Base-by-base conservation (phyloP, 305 asterid species). In the Fraxinus sp. region DNA sequence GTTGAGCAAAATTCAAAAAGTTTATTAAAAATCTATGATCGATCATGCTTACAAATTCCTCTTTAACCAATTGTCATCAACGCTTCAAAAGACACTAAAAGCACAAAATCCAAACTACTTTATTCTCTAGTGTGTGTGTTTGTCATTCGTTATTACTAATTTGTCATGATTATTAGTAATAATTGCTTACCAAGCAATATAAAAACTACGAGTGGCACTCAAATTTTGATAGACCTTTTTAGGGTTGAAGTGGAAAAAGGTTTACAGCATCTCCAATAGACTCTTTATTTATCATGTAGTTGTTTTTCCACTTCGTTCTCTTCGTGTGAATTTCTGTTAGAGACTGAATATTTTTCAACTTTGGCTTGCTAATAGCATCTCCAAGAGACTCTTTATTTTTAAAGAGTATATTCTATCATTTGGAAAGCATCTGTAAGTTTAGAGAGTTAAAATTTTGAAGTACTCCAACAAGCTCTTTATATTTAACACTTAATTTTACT, bases 51-150 rank as follows among this genome's bases (percentile, higher is more conserved):
- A 39, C 6, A 62, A 64, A 80, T 22, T 30, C 41, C 46, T 37
- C 28, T 26, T 32, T 46, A 13, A 33, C 26, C 10, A 59, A 52
- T 35, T 79, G 78, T 81, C 66, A 74, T 52, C 66, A 79, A 26
- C 57, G 68, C 82, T 66, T 62, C 81, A 59, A 79, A 84, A 71
- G 81, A 82, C 81, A 84, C 81, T 79, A 80, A 84, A 88, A 81
- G 83, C 83, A 85, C 84, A 87, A 81, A 80, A 88, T 84, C 85
- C 73, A 84, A 86, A 20, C 80, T 62, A 49, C 37, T 76, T 33
- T 49, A 81, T 62, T 79, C 70, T 26, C 68, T 74, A 78, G 46
- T 39, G 46, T 36, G 37, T 35, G 37, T 35, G 35, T 32, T 0
- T 32, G 37, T 35, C 62, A 52, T 52, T 52, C 62, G 62, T 52